A percentile compares a stretch with the other conserved stretches of the same genome.
These are phyloP conservation scores for Hydnomerulius pinastri DNA, from an alignment of 768 basidiomycete genomes.

Conservation along the genomic window DNA sequence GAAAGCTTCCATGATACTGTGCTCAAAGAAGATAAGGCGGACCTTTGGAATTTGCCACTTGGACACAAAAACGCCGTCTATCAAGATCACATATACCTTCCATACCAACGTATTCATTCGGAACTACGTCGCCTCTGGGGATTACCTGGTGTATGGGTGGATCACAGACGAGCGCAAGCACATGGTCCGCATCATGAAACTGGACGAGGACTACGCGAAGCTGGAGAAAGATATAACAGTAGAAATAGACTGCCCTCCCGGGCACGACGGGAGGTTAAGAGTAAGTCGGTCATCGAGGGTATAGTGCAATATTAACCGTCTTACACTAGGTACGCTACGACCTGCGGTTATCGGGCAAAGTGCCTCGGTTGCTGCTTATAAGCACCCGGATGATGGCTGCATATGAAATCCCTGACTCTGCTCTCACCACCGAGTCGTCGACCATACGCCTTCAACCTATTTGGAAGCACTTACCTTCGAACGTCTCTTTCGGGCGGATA, in stretches of 20 bases:
- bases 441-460: slow-evolving; percentile 10
- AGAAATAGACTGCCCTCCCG: slow-evolving; percentile 31
- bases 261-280: slow-evolving; percentile 28
- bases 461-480: slow-evolving; percentile 23
- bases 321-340: slow-evolving; percentile 28
- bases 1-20: background rate
- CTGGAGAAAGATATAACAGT: slow-evolving; percentile 20
- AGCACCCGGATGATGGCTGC: slow-evolving; percentile 31
- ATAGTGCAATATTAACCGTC: background rate
- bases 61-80: slow-evolving; percentile 26
- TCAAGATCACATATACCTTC: slow-evolving; percentile 27
- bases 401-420: slow-evolving; percentile 26
- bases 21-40: slow-evolving; percentile 5
- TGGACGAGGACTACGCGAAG: slow-evolving; percentile 25
- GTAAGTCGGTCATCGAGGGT: slow-evolving; percentile 4
- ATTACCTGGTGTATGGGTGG: slow-evolving; percentile 27
- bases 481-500: slow-evolving; percentile 29
- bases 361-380: slow-evolving; percentile 24
- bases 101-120: slow-evolving; percentile 25
- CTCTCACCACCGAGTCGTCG: slow-evolving; percentile 10
- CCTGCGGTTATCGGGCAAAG: slow-evolving; percentile 26
- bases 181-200: slow-evolving; percentile 31
- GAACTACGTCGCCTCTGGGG: slow-evolving; percentile 19
- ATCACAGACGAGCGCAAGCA: slow-evolving; percentile 30
- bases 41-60: slow-evolving; percentile 29